phyloP scores from a whole-genome alignment of 306 rosid genomes.

The Pterocarpus macrocarpus region DNA sequence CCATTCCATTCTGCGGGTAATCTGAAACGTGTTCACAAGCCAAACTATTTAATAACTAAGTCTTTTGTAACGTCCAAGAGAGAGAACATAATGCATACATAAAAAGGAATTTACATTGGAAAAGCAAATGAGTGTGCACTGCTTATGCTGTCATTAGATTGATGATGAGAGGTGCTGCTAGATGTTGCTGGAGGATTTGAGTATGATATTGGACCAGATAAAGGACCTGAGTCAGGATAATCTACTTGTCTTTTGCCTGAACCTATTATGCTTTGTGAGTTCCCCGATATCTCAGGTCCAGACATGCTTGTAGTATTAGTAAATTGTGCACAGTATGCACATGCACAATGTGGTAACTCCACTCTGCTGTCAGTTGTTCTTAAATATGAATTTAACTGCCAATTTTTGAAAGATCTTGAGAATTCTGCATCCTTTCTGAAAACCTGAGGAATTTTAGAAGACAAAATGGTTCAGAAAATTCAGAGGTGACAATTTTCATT shows the following conservation, averaged over 20 bases:
- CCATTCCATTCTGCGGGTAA: constrained; percentile 78
- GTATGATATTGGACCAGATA: constrained; percentile 26
- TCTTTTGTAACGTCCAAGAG: no score
- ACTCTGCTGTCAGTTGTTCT: constrained; percentile 38
- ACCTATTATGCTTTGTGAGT: constrained; percentile 41
- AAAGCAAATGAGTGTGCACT: constrained; percentile 77
- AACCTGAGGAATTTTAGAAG: constrained; percentile 47
- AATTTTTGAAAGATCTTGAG: constrained; percentile 44
- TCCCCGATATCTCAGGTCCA: constrained; percentile 29
- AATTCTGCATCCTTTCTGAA: constrained; percentile 43
- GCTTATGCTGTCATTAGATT: constrained; percentile 71
- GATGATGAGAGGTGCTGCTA: constrained; percentile 52
- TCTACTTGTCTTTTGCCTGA: constrained; percentile 41
- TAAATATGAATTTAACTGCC: constrained; percentile 36
- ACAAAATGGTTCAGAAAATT: constrained; percentile 13
- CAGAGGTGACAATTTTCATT: constrained; percentile 1
- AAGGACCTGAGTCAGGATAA: constrained; percentile 23
- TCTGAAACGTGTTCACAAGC: constrained; percentile 53
- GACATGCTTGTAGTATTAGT: constrained; percentile 40
- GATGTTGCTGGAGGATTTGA: constrained; percentile 36
- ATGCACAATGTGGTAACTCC: constrained; percentile 44
- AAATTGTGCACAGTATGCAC: constrained; percentile 11
- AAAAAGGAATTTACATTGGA: constrained; percentile 65
- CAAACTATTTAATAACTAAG: background rate
- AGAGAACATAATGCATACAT: background rate